Conservation (phyloP, 352 stramenopile species). For the Globisporangium okanoganense region DNA sequence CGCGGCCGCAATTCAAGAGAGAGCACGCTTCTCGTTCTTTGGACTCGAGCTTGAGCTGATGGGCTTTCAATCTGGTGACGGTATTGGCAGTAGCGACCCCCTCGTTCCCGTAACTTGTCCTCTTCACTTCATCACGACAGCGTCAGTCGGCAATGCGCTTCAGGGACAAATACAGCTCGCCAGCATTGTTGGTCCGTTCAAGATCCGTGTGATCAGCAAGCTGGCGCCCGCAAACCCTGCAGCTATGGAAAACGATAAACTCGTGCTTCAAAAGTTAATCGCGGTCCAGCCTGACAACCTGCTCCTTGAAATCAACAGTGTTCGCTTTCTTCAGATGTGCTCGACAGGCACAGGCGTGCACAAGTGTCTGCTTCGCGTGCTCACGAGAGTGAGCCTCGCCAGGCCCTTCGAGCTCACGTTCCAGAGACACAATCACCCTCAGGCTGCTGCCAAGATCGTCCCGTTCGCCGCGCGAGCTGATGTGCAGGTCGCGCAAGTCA, state of each 20-base stretch:
- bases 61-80: slow-evolving; percentile 6
- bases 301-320: slow-evolving; percentile 44
- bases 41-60: slow-evolving; percentile 41
- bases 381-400: slow-evolving; percentile 30
- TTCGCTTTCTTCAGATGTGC: slow-evolving; percentile 28
- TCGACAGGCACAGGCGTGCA: slow-evolving; percentile 29
- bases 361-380: slow-evolving; percentile 23
- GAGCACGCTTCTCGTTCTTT: slow-evolving; percentile 28
- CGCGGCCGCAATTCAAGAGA: background rate
- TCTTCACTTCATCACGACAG: slow-evolving; percentile 3
- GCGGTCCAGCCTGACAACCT: slow-evolving; percentile 39
- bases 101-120: background rate
- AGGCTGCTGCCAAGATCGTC: slow-evolving; percentile 47
- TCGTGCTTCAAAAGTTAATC: slow-evolving; percentile 30
- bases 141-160: background rate
- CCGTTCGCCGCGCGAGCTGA: slow-evolving; percentile 53
- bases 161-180: slow-evolving; percentile 1
- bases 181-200: slow-evolving; percentile 28
- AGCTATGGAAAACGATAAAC: slow-evolving; percentile 15
- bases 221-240: slow-evolving; percentile 7
- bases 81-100: background rate
- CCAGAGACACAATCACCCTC: slow-evolving; percentile 48
- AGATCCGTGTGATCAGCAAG: slow-evolving; percentile 29
- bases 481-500: slow-evolving; percentile 46
- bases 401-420: slow-evolving; percentile 46